Base-by-base conservation (phyloP, 202 grass and related monocot genomes). In the Panicum virgatum region DNA sequence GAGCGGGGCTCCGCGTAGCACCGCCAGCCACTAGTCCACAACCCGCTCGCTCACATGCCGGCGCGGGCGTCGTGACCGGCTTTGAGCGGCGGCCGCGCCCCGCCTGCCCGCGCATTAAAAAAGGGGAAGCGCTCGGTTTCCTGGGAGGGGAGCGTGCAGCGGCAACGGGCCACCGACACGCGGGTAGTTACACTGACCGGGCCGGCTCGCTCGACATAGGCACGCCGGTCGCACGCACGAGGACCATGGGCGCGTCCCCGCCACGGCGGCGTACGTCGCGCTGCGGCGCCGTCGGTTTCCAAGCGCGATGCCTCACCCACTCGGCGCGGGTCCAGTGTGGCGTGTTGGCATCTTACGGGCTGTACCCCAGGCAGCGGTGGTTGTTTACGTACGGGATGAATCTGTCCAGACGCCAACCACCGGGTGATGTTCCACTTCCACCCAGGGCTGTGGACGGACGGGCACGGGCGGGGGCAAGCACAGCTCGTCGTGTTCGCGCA, bases 281-380 rank as follows among this genome's bases (percentile, higher is more conserved):
- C 72, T 63, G 58, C n/a, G 53, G n/a, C 44, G 62, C 65, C 81
- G 25, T 84, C 69, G 48, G 64, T 73, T 53, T 74, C 40, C 12
- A 59, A 61, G n/a, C 39, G 87, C 72, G 87, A 89, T 66, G 82
- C 72, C 72, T 82, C 87, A 89, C 87, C 87, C 20, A 72, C 20
- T 19, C 38, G 20, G 7, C 16, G 25, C 8, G 22, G 22, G 38
- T 36, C n/a, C n/a, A n/a, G n/a, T n/a, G n/a, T n/a, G n/a, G n/a
- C 60, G 56, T 60, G 23, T 14, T 34, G 78, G 67, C 67, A 15
- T 44, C 46, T 20, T 23, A 6, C 29, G 11, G 16, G 8, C 25
- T 27, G 34, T 34, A 70, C 43, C 16, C 58, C 44, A 52, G n/a
- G n/a, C n/a, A n/a, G 59, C 16, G 1, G 38, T 26, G 26, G 62